These are phyloP conservation scores for Lipomyces chichibuensis DNA, from an alignment of 805 yeast genomes.

Conservation along the genomic window DNA sequence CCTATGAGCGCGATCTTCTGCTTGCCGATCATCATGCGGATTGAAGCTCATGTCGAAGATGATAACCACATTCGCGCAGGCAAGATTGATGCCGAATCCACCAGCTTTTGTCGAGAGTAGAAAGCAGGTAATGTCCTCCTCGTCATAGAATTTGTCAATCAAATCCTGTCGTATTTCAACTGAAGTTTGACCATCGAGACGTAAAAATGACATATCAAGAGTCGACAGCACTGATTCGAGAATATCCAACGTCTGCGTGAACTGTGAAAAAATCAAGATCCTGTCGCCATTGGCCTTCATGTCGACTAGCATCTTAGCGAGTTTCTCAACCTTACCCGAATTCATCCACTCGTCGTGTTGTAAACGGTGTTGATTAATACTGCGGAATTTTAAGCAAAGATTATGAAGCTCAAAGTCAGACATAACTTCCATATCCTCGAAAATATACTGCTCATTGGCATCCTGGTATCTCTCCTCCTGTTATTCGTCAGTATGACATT, in stretches of 20 bases:
- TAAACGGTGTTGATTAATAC: constrained; percentile 58
- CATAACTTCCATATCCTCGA: constrained; percentile 95
- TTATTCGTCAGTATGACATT: not conserved
- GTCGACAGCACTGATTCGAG: constrained; percentile 73
- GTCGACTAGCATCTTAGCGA: constrained; percentile 60
- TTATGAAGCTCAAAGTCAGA: constrained; percentile 83
- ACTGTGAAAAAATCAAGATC: constrained; percentile 82
- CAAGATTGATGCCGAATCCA: constrained; percentile 96
- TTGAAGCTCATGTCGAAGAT: constrained; percentile 93
- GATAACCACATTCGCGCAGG: constrained; percentile 90
- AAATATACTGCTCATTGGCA: constrained; percentile 77
- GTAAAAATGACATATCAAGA: constrained; percentile 67
- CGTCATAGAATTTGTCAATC: constrained; percentile 86
- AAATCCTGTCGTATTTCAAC: constrained; percentile 92
- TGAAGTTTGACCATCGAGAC: constrained; percentile 92
- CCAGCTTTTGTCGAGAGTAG: constrained; percentile 95
- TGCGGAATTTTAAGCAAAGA: constrained; percentile 74
- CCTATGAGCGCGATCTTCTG: constrained; percentile 97
- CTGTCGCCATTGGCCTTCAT: constrained; percentile 64
- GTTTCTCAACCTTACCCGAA: constrained; percentile 72
- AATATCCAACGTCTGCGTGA: constrained; percentile 89
- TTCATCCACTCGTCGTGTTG: constrained; percentile 53
- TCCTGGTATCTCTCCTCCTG: constrained; percentile 70
- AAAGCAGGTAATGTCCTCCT: constrained; percentile 79
- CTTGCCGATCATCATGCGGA: constrained; percentile 98